Base-by-base conservation (phyloP, 2,329 filamentous ascomycete genomes). In the Botrytis porri region DNA sequence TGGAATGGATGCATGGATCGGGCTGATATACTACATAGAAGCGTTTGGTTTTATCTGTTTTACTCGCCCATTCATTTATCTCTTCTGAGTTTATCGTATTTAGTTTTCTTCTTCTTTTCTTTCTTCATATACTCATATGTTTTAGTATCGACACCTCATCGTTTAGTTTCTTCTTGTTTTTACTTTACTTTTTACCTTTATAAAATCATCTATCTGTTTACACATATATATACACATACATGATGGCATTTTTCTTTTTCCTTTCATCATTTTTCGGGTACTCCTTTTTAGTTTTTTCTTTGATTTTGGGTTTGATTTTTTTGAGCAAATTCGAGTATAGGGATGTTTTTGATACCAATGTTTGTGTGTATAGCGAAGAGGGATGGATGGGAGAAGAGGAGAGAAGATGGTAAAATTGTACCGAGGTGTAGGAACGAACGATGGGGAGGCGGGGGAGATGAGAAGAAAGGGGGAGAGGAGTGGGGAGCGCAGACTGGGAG, bases 321-420 rank as follows among this genome's bases (percentile, higher is more conserved):
- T 22, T 43, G 9, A 29, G 16, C 62, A 22, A 22, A 37, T 69
- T 39, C 32, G 37, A 4, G 45, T 41, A 71, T 43, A 69, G 4
- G 35, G 32, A 54, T 35, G 57, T 43, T 41, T 71, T 71, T 65
- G 69, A 71, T 71, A 64, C 57, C 69, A 71, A n/a, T n/a, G 39
- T 64, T 70, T 70, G 18, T 60, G 39, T 65, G 32, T 64, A 54
- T 32, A 62, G 41, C 20, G 22, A n/a, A n/a, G n/a, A n/a, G n/a
- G 7, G 14, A 62, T 29, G 32, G 32, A 43, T 25, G 5, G 22
- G 18, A 29, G 12, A n/a, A 41, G 25, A 41, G n/a, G n/a, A 35
- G 16, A 20, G 29, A 59, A 48, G 1, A 61, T 16, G 32, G 37
- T 25, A 62, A 63, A n/a, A 61, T 51, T 20, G 32, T 10, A 39